Percentiles rank a stretch among this genome's conserved stretches.
Evolutionary conservation across 345 rosid genomes (phyloP).

Genomic region (Chamaenerion angustifolium): DNA sequence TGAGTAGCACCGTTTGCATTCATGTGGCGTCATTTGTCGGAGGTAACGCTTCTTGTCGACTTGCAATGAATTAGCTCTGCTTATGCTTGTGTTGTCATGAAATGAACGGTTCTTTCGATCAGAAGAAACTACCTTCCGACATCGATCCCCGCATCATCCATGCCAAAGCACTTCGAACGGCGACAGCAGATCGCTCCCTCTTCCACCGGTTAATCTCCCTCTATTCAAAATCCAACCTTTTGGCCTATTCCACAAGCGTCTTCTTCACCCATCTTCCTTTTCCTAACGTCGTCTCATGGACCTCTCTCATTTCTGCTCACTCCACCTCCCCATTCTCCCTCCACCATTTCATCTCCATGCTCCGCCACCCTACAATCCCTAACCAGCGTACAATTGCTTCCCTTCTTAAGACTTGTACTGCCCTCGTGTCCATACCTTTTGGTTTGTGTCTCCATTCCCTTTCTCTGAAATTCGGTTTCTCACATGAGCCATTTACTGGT

Average conservation of each 20-base stretch:
- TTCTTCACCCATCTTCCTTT: conserved; percentile 26
- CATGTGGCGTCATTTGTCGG: too few relatives aligned
- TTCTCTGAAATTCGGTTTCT: conserved; percentile 23
- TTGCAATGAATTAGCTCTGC: too few relatives aligned
- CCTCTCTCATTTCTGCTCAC: conserved; percentile 29
- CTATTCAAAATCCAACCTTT: conserved; percentile 23
- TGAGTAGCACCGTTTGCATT: too few relatives aligned
- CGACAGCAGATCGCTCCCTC: conserved; percentile 10
- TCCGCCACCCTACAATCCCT: conserved; percentile 26
- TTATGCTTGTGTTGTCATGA: too few relatives aligned
- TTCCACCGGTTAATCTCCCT: conserved; percentile 24
- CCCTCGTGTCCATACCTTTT: conserved; percentile 19
- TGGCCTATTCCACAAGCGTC: conserved; percentile 13
- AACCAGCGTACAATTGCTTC: conserved; percentile 28
- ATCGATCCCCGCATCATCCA: conserved; percentile 30
- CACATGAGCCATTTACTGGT: conserved; percentile 19
- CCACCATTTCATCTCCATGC: conserved; percentile 32
- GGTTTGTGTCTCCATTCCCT: conserved; percentile 29
- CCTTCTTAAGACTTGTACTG: conserved; percentile 28
- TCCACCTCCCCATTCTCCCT: conserved; percentile 20
- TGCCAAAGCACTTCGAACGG: conserved; percentile 19
- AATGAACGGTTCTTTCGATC: conserved; percentile 3
- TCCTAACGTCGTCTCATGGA: conserved; percentile 40
- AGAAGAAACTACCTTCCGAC: background rate
- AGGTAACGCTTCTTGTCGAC: too few relatives aligned